A percentile compares a stretch with the other conserved stretches of the same genome.
These are phyloP conservation scores for Physcomitrium patens DNA, from an alignment of 225 moss, liverwort and hornwort genomes.

Conservation along the genomic window DNA sequence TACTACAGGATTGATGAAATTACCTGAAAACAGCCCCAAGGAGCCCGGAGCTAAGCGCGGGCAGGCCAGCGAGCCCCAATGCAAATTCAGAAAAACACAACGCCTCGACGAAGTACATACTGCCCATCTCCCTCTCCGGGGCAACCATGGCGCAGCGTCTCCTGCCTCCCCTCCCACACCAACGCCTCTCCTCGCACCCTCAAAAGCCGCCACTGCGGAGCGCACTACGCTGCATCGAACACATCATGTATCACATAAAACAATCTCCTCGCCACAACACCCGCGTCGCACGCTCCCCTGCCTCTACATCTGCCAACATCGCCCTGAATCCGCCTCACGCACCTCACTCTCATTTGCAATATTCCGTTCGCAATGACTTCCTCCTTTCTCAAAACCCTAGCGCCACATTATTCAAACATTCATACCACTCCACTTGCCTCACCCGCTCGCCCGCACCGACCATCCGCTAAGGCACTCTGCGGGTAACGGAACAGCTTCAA, in stretches of 20 bases:
- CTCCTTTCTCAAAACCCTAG: too few relatives aligned
- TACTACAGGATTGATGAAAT: not conserved
- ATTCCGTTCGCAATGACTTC: too few relatives aligned
- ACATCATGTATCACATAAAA: not conserved
- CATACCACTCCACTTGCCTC: too few relatives aligned
- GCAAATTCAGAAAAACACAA: not conserved
- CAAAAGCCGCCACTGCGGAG: not conserved
- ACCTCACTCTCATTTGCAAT: too few relatives aligned
- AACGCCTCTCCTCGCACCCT: not conserved
- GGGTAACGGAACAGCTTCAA: too few relatives aligned
- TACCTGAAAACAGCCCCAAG: slow-evolving; percentile 21
- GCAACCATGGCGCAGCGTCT: slow-evolving; percentile 9
- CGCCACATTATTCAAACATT: too few relatives aligned
- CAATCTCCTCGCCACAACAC: too few relatives aligned
- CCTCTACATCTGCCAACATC: too few relatives aligned
- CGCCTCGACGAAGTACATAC: not conserved
- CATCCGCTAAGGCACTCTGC: too few relatives aligned
- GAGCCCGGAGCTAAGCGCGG: slow-evolving; percentile 11
- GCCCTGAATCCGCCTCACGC: too few relatives aligned
- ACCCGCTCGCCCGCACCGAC: too few relatives aligned
- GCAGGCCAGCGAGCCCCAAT: slow-evolving; percentile 8
- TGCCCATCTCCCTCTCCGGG: slow-evolving; percentile 6
- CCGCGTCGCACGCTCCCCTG: too few relatives aligned
- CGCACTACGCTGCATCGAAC: not conserved
- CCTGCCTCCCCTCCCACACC: not conserved